Percentiles rank a stretch among this genome's conserved stretches.
Conservation (phyloP, 2,329 filamentous ascomycete species). For the Trichoderma simmonsii region DNA sequence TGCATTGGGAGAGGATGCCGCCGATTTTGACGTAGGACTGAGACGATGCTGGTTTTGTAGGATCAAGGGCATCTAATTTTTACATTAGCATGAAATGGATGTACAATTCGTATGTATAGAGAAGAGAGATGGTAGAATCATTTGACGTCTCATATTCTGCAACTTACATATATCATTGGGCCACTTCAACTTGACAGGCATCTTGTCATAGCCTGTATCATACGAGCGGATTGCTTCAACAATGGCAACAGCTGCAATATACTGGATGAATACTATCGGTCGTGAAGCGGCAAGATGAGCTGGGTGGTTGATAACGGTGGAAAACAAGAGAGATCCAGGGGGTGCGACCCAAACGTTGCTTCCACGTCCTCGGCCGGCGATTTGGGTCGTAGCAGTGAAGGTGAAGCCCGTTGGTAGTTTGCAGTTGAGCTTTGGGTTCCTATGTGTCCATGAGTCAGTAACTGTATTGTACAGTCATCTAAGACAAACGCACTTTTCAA, state of each 20-base stretch:
- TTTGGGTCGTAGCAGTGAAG: conserved; percentile 78
- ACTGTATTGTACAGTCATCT: not conserved
- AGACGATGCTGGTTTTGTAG: conserved; percentile 45
- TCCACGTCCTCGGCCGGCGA: conserved; percentile 84
- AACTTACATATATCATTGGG: conserved; percentile 84
- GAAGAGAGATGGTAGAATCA: not conserved
- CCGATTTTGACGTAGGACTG: conserved; percentile 79
- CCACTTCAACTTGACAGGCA: conserved; percentile 92
- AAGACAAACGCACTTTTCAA: conserved; percentile 76
- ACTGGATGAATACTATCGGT: conserved; percentile 91
- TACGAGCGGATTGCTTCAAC: conserved; percentile 81
- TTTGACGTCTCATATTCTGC: not conserved
- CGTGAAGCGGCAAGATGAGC: conserved; percentile 66
- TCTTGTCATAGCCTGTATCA: conserved; percentile 66
- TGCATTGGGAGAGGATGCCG: conserved; percentile 87
- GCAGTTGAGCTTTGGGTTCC: conserved; percentile 74
- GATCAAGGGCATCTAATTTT: conserved; percentile 61
- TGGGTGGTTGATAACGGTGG: conserved; percentile 80
- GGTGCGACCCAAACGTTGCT: conserved; percentile 95
- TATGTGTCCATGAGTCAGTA: conserved; percentile 30
- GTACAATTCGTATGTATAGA: too few relatives aligned
- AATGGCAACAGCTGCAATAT: conserved; percentile 83
- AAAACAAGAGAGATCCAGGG: conserved; percentile 81
- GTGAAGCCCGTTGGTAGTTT: conserved; percentile 84
- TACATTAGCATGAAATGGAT: not conserved